Evolutionary conservation across 2,329 filamentous ascomycete genomes (phyloP).

Genomic region (Talaromyces marneffei): DNA sequence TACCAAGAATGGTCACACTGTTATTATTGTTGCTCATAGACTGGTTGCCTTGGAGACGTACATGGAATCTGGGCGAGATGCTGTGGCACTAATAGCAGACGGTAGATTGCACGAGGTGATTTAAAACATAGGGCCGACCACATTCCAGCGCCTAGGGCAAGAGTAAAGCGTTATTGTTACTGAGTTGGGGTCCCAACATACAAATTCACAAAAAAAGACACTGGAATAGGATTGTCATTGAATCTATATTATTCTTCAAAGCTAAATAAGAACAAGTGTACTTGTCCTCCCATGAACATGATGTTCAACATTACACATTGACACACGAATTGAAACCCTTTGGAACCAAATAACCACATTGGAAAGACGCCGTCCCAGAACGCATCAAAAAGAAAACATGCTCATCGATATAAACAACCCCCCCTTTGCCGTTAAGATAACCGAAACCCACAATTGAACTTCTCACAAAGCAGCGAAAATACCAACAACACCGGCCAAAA

Average conservation of each 20-base stretch:
- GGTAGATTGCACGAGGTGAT: conserved; percentile 3
- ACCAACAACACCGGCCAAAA: conserved; percentile 10
- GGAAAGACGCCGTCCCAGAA: neutral
- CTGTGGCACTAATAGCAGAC: conserved; percentile 5
- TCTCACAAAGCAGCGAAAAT: conserved; percentile 10
- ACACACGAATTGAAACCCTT: neutral
- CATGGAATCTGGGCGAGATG: neutral
- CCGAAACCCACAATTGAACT: neutral
- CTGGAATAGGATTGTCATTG: neutral
- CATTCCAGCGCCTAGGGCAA: neutral
- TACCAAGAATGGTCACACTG: neutral
- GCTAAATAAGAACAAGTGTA: neutral
- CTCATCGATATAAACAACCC: neutral
- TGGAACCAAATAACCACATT: neutral
- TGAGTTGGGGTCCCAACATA: no score
- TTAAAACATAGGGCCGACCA: neutral
- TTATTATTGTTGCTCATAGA: conserved; percentile 3
- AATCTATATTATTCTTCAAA: neutral
- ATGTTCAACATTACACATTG: neutral
- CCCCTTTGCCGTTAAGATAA: neutral
- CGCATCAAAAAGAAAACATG: neutral
- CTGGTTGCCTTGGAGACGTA: neutral
- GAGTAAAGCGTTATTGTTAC: no score
- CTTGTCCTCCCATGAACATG: neutral
- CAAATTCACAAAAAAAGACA: no score